These are phyloP conservation scores for Mariannaea elegans DNA, from an alignment of 2,329 filamentous ascomycete genomes.

Conservation along the genomic window DNA sequence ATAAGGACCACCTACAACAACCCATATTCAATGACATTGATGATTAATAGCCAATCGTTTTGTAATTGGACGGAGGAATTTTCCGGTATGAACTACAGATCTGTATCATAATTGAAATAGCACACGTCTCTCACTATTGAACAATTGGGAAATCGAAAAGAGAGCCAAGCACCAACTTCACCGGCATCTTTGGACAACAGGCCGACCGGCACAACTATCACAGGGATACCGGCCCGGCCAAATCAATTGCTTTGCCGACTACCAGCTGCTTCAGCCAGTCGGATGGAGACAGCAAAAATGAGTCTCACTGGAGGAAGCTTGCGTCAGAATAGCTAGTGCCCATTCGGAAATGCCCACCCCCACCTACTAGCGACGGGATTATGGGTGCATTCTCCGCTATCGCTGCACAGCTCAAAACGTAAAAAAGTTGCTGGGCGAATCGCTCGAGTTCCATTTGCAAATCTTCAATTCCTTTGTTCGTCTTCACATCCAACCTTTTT, in stretches of 20 bases:
- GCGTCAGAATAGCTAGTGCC: too few relatives aligned
- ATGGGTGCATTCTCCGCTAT: background rate
- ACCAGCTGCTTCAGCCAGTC: too few relatives aligned
- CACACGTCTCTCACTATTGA: too few relatives aligned
- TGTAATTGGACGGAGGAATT: background rate
- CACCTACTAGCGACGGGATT: background rate
- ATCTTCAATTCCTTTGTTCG: too few relatives aligned
- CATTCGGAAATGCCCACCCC: conserved; percentile 19
- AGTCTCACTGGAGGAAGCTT: too few relatives aligned
- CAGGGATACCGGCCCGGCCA: conserved; percentile 1
- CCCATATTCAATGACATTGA: background rate
- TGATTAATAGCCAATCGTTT: background rate
- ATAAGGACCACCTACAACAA: too few relatives aligned
- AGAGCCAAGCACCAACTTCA: background rate
- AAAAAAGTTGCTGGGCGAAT: conserved; percentile 16
- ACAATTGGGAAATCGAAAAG: too few relatives aligned
- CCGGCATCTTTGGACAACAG: background rate
- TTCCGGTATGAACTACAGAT: too few relatives aligned
- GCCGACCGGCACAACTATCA: background rate
- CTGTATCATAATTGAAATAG: too few relatives aligned
- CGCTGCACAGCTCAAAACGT: conserved; percentile 11
- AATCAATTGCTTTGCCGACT: conserved; percentile 6
- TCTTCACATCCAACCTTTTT: background rate
- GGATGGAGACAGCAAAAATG: too few relatives aligned
- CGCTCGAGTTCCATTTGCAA: conserved; percentile 8